These are phyloP conservation scores for Uncinocarpus reesii DNA, from an alignment of 2,329 filamentous ascomycete species.

Conservation along the genomic window DNA sequence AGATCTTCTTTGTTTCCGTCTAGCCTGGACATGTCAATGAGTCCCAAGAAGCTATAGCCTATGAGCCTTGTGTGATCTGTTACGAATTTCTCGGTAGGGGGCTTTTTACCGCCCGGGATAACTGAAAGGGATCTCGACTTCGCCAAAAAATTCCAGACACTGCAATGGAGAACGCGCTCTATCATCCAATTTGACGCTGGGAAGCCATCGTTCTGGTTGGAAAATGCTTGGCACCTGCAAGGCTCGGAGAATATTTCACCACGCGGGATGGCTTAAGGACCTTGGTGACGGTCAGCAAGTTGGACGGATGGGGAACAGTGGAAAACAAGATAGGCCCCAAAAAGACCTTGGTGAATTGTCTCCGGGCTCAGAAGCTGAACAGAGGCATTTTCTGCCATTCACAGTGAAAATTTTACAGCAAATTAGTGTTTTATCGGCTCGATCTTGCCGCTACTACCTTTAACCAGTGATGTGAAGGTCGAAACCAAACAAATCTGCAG, in stretches of 20 bases:
- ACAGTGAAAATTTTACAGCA: neutral
- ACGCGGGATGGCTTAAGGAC: constrained; percentile 7
- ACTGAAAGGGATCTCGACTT: too few species aligned
- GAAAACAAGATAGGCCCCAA: neutral
- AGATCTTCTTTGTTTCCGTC: too few species aligned
- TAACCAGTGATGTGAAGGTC: too few species aligned
- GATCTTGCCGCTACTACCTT: too few species aligned
- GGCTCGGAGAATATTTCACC: neutral
- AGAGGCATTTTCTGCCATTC: neutral
- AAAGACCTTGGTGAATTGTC: neutral
- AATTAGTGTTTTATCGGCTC: neutral
- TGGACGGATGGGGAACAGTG: neutral
- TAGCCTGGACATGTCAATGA: too few species aligned
- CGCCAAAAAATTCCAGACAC: too few species aligned
- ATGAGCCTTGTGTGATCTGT: too few species aligned
- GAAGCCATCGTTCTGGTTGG: neutral
- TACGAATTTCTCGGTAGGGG: too few species aligned
- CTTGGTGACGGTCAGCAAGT: neutral
- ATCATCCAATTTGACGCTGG: neutral
- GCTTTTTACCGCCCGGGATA: too few species aligned
- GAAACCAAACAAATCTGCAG: neutral
- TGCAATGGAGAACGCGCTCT: too few species aligned
- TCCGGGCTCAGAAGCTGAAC: neutral
- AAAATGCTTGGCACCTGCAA: constrained; percentile 3
- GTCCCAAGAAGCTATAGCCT: too few species aligned